phyloP scores from a whole-genome alignment of 768 basidiomycete genomes.

The Fistulinella prunicolor region DNA sequence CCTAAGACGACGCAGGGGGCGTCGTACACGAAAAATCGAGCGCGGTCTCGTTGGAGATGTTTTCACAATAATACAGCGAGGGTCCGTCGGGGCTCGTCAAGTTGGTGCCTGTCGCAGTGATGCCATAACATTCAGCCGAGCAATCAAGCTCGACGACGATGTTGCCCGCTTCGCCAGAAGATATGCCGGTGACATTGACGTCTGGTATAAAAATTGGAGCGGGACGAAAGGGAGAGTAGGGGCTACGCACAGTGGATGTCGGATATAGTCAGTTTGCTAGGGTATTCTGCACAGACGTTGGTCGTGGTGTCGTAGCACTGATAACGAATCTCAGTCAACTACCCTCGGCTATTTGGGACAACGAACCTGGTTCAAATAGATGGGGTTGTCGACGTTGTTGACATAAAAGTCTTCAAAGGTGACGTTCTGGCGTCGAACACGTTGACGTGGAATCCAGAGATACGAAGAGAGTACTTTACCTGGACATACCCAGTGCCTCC shows the following conservation, averaged over 20 bases:
- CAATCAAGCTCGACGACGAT: conserved; percentile 45
- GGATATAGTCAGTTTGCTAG: conserved; percentile 37
- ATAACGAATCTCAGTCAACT: neutral
- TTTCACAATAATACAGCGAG: conserved; percentile 35
- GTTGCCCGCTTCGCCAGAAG: conserved; percentile 37
- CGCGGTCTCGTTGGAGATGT: conserved; percentile 29
- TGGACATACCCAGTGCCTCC: conserved; percentile 43
- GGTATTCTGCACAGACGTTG: conserved; percentile 37
- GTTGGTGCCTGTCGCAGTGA: conserved; percentile 33
- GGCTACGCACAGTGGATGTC: conserved; percentile 39
- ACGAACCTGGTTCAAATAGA: conserved; percentile 37
- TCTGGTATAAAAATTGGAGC: conserved; percentile 14
- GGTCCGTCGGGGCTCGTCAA: conserved; percentile 31
- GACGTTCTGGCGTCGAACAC: conserved; percentile 12
- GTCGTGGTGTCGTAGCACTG: conserved; percentile 39
- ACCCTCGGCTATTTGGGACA: too few species aligned
- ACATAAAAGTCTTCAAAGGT: conserved; percentile 29
- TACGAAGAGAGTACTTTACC: conserved; percentile 16
- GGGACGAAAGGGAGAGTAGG: neutral
- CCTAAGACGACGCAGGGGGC: conserved; percentile 4
- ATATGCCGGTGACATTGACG: conserved; percentile 41
- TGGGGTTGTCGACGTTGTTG: conserved; percentile 41
- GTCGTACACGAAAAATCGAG: conserved; percentile 30
- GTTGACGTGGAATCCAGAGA: neutral
- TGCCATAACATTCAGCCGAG: conserved; percentile 35